Evolutionary conservation across 345 rosid genomes (phyloP).

Genomic region (Physaria fendleri): DNA sequence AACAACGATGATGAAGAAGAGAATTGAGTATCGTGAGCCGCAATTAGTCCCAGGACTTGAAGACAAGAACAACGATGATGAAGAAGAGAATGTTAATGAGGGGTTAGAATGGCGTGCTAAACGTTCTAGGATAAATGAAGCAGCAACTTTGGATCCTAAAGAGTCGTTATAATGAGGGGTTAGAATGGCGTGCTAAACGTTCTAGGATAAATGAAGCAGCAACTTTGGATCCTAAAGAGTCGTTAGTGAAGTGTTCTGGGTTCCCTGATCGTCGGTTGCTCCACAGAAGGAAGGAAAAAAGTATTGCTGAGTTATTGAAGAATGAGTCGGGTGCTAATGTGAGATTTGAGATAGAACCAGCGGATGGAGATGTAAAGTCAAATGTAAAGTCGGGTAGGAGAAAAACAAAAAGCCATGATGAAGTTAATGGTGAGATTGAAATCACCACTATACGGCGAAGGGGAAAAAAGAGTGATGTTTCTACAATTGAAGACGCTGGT

Average conservation of each 20-base stretch:
- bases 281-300: slow-evolving; percentile 66
- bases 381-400: slow-evolving; percentile 23
- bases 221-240: slow-evolving; percentile 27
- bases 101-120: slow-evolving; percentile 2
- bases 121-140: slow-evolving; percentile 13
- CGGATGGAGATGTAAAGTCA: slow-evolving; percentile 15
- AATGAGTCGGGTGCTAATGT: slow-evolving; percentile 29
- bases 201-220: slow-evolving; percentile 15
- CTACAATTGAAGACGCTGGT: slow-evolving; percentile 11
- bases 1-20: slow-evolving; percentile 30
- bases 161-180: slow-evolving; percentile 10
- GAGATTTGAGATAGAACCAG: slow-evolving; percentile 16
- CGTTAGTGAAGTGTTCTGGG: slow-evolving; percentile 32
- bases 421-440: slow-evolving; percentile 11
- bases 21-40: slow-evolving; percentile 42
- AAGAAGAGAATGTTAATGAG: slow-evolving; percentile 14
- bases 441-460: slow-evolving; percentile 4
- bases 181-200: slow-evolving; percentile 9
- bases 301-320: slow-evolving; percentile 75
- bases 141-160: slow-evolving; percentile 27
- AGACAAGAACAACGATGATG: slow-evolving; percentile 39
- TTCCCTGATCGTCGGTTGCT: slow-evolving; percentile 35
- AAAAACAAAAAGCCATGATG: slow-evolving; percentile 32
- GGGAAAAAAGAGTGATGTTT: slow-evolving; percentile 16
- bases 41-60: slow-evolving; percentile 60